Conservation (phyloP, 768 basidiomycete genomes). For the Phaeotremella fagi region DNA sequence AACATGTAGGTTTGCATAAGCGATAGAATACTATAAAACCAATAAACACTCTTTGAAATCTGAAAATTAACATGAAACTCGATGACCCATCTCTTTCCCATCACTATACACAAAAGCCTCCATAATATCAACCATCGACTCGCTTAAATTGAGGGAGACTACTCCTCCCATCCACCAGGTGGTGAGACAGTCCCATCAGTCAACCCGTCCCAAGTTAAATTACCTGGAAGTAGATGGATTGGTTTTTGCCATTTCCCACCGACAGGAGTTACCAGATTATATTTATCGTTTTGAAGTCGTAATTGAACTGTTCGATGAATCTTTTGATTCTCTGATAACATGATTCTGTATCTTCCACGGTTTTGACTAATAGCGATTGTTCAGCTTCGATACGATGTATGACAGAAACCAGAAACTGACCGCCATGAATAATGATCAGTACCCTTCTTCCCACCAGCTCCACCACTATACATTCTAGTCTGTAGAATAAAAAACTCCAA, state of each 20-base stretch:
- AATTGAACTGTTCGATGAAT: constrained; percentile 20
- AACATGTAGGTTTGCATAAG: too few species aligned
- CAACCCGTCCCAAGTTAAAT: background rate
- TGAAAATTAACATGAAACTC: too few species aligned
- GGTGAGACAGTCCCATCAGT: background rate
- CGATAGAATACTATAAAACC: too few species aligned
- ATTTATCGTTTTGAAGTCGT: constrained; percentile 10
- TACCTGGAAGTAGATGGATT: background rate
- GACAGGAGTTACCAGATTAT: too few species aligned
- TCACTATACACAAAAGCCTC: too few species aligned
- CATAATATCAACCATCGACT: too few species aligned
- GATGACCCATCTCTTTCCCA: too few species aligned
- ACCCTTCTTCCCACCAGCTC: constrained; percentile 1
- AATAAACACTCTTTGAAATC: too few species aligned
- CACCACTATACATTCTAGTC: constrained; percentile 18
- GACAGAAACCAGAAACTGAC: background rate
- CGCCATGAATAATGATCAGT: constrained; percentile 7
- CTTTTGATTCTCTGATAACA: constrained; percentile 7
- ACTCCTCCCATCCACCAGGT: background rate
- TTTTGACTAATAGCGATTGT: background rate
- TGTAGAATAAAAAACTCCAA: constrained; percentile 18
- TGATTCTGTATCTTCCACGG: constrained; percentile 2
- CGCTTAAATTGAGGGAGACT: too few species aligned
- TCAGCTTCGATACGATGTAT: background rate
- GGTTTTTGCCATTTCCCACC: background rate